A percentile compares a stretch with the other conserved stretches of the same genome.
phyloP scores from a whole-genome alignment of 2,329 filamentous ascomycete species.

The Aureobasidium zeae region DNA sequence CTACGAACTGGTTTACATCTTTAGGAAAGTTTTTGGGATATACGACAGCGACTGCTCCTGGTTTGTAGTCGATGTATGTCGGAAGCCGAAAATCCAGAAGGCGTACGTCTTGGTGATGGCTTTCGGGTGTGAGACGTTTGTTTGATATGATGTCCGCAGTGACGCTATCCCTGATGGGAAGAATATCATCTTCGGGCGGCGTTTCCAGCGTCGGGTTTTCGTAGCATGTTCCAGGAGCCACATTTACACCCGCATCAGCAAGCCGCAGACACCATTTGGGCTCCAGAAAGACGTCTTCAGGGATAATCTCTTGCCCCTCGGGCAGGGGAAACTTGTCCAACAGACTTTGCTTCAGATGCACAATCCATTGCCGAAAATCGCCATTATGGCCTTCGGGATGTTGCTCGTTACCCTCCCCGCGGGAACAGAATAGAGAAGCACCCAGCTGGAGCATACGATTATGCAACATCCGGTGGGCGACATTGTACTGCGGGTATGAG shows the following conservation, averaged over 20 bases:
- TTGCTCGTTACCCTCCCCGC: constrained; percentile 86
- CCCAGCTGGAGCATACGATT: constrained; percentile 78
- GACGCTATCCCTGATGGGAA: constrained; percentile 51
- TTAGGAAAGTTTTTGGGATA: constrained; percentile 78
- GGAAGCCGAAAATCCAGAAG: constrained; percentile 54
- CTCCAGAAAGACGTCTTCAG: constrained; percentile 62
- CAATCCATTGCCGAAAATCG: constrained; percentile 29
- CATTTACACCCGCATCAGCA: constrained; percentile 4
- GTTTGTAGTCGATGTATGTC: constrained; percentile 43
- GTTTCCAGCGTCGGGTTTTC: constrained; percentile 11
- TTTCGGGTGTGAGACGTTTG: constrained; percentile 59
- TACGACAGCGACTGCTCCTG: constrained; percentile 72
- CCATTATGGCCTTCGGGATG: constrained; percentile 71
- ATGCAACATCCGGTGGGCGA: constrained; percentile 78
- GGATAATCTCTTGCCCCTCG: constrained; percentile 57
- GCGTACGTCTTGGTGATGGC: constrained; percentile 92
- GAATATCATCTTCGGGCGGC: constrained; percentile 34
- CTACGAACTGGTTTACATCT: constrained; percentile 71
- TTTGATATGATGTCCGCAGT: constrained; percentile 56
- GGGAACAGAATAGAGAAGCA: constrained; percentile 62
- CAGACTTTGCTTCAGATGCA: constrained; percentile 57
- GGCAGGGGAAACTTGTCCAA: constrained; percentile 61
- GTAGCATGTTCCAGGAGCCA: neutral
- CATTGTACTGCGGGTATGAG: constrained; percentile 90
- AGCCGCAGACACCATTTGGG: constrained; percentile 59